These are phyloP conservation scores for Cladosporium colombiae DNA, from an alignment of 2,329 filamentous ascomycete genomes.

Conservation along the genomic window DNA sequence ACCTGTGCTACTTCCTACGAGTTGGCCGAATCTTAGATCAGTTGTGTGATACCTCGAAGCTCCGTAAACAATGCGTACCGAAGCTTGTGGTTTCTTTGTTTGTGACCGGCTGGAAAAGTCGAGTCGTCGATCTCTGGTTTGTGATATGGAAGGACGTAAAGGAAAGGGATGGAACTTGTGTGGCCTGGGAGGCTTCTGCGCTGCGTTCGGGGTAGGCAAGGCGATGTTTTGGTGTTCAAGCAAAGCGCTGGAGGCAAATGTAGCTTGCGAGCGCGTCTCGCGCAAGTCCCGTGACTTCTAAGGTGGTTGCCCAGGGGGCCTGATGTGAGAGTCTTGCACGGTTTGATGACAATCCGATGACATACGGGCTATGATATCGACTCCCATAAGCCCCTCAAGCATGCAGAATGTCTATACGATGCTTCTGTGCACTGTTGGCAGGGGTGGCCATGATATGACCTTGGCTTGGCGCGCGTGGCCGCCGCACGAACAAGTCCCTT, in stretches of 20 bases:
- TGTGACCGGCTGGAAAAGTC: not conserved
- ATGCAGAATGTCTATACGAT: not conserved
- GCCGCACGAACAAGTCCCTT: not conserved
- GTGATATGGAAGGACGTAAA: not conserved
- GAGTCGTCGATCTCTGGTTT: not conserved
- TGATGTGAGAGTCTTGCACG: not conserved
- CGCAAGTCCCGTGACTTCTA: not conserved
- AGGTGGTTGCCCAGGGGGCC: not conserved
- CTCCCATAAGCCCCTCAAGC: not conserved
- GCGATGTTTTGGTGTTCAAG: not conserved
- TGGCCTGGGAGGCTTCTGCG: not conserved
- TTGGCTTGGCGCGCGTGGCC: conserved; percentile 1
- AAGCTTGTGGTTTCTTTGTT: not conserved
- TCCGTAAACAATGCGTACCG: not conserved
- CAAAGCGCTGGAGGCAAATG: not conserved
- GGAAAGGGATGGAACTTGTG: not conserved
- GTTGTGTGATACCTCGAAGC: not conserved
- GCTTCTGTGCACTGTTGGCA: not conserved
- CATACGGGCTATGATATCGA: not conserved
- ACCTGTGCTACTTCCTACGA: not conserved
- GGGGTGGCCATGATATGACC: not conserved
- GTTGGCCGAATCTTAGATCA: not conserved
- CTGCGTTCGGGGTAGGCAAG: not conserved
- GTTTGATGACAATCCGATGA: not conserved
- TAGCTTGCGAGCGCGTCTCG: not conserved